These are phyloP conservation scores for Debaryomyces sp. DNA, from an alignment of 1,139 yeast species.

Conservation along the genomic window DNA sequence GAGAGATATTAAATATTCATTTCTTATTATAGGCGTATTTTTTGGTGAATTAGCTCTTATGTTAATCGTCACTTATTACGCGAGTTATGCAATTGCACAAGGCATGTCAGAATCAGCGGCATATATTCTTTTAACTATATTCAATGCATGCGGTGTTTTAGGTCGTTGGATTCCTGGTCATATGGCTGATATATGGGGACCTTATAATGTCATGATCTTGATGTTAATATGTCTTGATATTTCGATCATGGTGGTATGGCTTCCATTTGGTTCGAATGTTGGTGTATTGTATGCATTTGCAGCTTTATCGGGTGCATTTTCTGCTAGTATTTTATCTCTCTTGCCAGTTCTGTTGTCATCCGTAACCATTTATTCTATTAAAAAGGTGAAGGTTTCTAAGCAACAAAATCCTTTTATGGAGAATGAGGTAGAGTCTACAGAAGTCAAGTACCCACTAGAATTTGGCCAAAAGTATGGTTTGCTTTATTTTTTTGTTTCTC, in stretches of 20 bases:
- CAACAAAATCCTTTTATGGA: conserved; percentile 3
- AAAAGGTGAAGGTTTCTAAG: not conserved
- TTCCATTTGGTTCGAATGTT: conserved; percentile 53
- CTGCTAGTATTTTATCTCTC: conserved; percentile 34
- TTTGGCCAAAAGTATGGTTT: conserved; percentile 55
- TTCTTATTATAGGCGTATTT: conserved; percentile 36
- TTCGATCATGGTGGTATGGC: conserved; percentile 49
- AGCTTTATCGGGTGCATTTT: conserved; percentile 53
- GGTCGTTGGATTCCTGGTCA: conserved; percentile 63
- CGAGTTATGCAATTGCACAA: conserved; percentile 55
- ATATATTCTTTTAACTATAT: conserved; percentile 54
- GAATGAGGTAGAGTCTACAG: not conserved
- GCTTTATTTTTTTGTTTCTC: conserved; percentile 45
- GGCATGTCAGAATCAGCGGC: conserved; percentile 58
- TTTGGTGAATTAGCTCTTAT: conserved; percentile 60
- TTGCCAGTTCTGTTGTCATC: conserved; percentile 44
- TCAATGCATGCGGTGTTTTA: conserved; percentile 59
- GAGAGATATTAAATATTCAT: conserved; percentile 28
- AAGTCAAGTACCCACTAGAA: conserved; percentile 20
- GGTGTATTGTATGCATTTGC: conserved; percentile 49
- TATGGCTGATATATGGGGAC: conserved; percentile 57
- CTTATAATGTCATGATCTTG: conserved; percentile 54
- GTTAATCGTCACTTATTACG: conserved; percentile 53
- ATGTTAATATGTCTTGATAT: conserved; percentile 46
- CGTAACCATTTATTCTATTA: conserved; percentile 27